Evolutionary conservation across 2,329 filamentous ascomycete genomes (phyloP).

Genomic region (Helotiales sp.): DNA sequence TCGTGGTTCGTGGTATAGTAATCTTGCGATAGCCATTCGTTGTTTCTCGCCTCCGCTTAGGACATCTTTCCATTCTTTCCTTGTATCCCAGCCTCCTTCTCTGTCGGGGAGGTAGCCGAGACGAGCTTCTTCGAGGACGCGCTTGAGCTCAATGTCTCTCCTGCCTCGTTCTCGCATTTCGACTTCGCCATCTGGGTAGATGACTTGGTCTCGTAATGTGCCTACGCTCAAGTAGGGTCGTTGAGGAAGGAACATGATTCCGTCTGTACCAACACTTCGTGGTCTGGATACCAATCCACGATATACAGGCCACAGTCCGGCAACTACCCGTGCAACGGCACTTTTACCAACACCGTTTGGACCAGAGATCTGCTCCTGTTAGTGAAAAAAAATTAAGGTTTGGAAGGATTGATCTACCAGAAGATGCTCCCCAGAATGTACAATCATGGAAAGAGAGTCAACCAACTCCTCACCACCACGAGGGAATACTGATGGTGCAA

Average conservation of each 20-base stretch:
- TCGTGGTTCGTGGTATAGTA: constrained; percentile 91
- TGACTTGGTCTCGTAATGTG: constrained; percentile 93
- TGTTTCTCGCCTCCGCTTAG: constrained; percentile 98
- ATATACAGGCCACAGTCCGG: constrained; percentile 95
- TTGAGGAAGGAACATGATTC: constrained; percentile 98
- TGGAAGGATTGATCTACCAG: constrained; percentile 49
- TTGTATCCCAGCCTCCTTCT: constrained; percentile 94
- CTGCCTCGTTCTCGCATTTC: constrained; percentile 86
- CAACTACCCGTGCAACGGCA: constrained; percentile 82
- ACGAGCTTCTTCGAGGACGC: constrained; percentile 77
- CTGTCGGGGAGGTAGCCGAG: constrained; percentile 88
- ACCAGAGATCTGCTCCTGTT: constrained; percentile 67
- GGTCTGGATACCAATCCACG: constrained; percentile 88
- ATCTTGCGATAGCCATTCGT: constrained; percentile 83
- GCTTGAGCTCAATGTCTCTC: constrained; percentile 75
- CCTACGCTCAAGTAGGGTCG: constrained; percentile 89
- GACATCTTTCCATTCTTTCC: constrained; percentile 98
- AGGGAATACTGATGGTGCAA: constrained; percentile 85
- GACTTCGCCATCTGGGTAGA: constrained; percentile 91
- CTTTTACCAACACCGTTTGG: constrained; percentile 94
- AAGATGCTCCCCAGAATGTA: constrained; percentile 88
- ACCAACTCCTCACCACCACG: constrained; percentile 89
- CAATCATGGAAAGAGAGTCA: constrained; percentile 83
- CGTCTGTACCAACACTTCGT: constrained; percentile 76
- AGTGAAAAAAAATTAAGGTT: background rate